phyloP scores from a whole-genome alignment of 164 flowering plant genomes.

The Aristolochia californica region DNA sequence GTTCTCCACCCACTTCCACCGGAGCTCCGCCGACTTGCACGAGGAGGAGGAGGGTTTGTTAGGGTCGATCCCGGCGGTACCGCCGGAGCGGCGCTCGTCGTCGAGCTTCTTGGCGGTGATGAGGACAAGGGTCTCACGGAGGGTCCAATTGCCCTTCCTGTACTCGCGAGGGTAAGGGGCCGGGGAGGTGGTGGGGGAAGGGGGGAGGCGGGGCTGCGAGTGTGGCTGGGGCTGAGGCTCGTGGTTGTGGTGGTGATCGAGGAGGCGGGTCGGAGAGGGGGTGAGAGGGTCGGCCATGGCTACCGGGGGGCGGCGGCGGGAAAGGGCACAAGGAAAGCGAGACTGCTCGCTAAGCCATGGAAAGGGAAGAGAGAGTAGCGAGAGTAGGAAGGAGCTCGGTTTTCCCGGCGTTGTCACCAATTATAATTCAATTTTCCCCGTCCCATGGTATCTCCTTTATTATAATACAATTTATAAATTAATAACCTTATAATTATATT shows the following conservation, averaged over 20 bases:
- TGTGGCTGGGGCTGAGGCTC: constrained; percentile 24
- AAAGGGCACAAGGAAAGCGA: too few relatives aligned
- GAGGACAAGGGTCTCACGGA: constrained; percentile 21
- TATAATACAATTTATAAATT: too few relatives aligned
- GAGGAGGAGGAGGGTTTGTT: constrained; percentile 18
- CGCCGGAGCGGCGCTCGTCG: constrained; percentile 14
- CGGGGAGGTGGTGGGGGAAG: constrained; percentile 30
- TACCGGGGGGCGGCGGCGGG: constrained; percentile 8
- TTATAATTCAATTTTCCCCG: too few relatives aligned
- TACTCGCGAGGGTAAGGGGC: constrained; percentile 14
- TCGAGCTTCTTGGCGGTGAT: constrained; percentile 14
- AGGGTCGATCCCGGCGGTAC: constrained; percentile 1
- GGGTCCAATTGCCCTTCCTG: constrained; percentile 8
- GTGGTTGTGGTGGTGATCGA: constrained; percentile 22
- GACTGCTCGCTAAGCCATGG: too few relatives aligned
- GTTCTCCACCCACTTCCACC: constrained; percentile 43
- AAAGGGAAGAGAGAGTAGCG: too few relatives aligned
- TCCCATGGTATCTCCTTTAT: too few relatives aligned
- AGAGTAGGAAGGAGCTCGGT: too few relatives aligned
- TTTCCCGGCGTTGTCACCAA: too few relatives aligned
- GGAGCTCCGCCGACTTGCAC: constrained; percentile 22
- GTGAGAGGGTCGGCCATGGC: constrained; percentile 23
- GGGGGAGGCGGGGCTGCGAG: constrained; percentile 22
- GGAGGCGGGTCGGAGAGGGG: constrained; percentile 24
- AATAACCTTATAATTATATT: too few relatives aligned